Base-by-base conservation (phyloP, 306 rosid species). In the Styphnolobium japonicum region DNA sequence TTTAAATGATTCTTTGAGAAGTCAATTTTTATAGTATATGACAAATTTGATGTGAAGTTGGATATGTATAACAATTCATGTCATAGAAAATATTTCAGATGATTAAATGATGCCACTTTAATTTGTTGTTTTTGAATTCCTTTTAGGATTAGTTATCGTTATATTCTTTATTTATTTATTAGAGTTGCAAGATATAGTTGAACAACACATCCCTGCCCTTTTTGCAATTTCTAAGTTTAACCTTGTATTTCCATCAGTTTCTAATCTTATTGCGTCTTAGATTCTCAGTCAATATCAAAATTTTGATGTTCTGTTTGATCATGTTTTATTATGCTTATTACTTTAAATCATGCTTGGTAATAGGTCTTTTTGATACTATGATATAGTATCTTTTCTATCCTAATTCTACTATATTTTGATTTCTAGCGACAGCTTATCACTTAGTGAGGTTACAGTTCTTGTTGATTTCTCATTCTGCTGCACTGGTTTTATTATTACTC, bases 1-100 rank as follows among this genome's bases (percentile, higher is more conserved):
- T 60, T 69, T 56, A 6, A 19, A 29, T 22, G 56, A 63, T 64
- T 49, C 14, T 45, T 34, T 60, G 7, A 55, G 36, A 60, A 33
- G 23, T 6, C 31, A 16, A 52, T 23, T 61, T 77, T 60, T 67
- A 22, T 33, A 29, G 72, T 33, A 27, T 31, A 5, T 77, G 65
- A 40, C 25, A 58, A 7, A 73, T 67, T 29, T 56, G 11, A 49
- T 48, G 77, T 83, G 58, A 70, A 74, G 58, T 68, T 78, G 43
- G 66, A 45, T 31, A 4, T 46, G 15, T 56, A 10, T 39, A n/a
- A 19, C 52, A 45, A 7, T 31, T 73, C 22, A 36, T 78, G 31
- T 73, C 58, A 66, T 10, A 14, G 39, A 11, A 22, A 56, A 19
- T 22, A 2, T 56, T 56, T 66, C 56, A 51, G 63, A 42, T 73